Conservation (phyloP, 495 filamentous ascomycete species). For the Penicillium desertorum region DNA sequence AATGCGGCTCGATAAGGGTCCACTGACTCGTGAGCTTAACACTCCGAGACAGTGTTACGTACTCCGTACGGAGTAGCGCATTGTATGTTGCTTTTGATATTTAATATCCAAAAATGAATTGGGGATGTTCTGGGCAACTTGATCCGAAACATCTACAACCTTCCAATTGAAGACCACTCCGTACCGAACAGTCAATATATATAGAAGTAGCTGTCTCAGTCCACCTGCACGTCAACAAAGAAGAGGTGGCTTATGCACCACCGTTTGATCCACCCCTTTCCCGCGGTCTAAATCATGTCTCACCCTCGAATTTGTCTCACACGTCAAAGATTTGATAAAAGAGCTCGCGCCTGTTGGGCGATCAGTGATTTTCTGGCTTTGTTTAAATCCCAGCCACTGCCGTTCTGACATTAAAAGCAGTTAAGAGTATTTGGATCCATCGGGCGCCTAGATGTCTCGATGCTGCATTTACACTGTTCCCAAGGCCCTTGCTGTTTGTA, state of each 20-base stretch:
- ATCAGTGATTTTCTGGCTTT: conserved; percentile 2
- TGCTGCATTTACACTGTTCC: background rate
- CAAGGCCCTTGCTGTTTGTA: background rate
- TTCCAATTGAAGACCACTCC: background rate
- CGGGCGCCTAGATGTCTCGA: background rate
- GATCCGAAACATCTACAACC: background rate
- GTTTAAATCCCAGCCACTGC: background rate
- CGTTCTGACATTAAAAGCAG: conserved; percentile 1
- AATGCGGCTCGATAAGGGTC: conserved; percentile 11
- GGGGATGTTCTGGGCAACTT: background rate
- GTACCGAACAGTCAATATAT: background rate
- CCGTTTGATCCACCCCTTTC: conserved; percentile 10
- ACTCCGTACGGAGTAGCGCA: no score
- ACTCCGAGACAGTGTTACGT: background rate
- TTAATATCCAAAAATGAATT: background rate
- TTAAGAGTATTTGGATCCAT: background rate
- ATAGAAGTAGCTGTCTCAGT: background rate
- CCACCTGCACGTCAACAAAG: conserved; percentile 10
- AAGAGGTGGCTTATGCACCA: conserved; percentile 9
- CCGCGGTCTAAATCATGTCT: conserved; percentile 7
- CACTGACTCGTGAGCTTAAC: conserved; percentile 1
- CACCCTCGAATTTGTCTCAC: conserved; percentile 3
- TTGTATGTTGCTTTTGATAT: background rate
- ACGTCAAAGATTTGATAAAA: conserved; percentile 3
- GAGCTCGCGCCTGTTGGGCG: background rate